A percentile compares a stretch with the other conserved stretches of the same genome.
Conservation (phyloP, 2,329 filamentous ascomycete genomes). For the Beauveria medogensis region DNA sequence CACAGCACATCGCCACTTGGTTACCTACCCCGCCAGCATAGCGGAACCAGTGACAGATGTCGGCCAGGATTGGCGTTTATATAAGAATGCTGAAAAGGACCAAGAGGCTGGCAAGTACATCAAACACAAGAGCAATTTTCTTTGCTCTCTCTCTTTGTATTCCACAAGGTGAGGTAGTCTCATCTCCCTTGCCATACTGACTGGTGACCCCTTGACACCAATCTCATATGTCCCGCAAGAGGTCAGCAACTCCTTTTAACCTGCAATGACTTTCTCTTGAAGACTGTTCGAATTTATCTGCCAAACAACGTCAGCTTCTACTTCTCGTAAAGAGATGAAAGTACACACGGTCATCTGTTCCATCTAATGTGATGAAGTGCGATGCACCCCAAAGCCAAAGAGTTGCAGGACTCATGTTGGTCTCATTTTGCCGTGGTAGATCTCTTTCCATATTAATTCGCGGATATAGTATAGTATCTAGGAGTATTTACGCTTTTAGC, state of each 20-base stretch:
- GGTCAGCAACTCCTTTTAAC: background rate
- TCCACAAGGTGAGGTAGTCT: too few relatives aligned
- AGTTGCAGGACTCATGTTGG: constrained; percentile 13
- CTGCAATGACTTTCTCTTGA: background rate
- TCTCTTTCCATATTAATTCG: constrained; percentile 12
- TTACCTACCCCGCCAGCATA: too few relatives aligned
- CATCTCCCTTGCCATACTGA: too few relatives aligned
- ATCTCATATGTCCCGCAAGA: background rate
- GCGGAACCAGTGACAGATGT: too few relatives aligned
- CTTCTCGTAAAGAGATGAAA: background rate
- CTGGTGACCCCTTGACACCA: too few relatives aligned
- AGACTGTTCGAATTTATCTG: background rate
- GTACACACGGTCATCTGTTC: constrained; percentile 14
- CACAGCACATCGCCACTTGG: too few relatives aligned
- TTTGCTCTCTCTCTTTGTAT: too few relatives aligned
- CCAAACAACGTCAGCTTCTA: background rate
- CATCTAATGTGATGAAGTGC: constrained; percentile 16
- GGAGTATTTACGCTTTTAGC: background rate
- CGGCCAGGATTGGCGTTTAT: too few relatives aligned
- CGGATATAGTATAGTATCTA: constrained; percentile 8
- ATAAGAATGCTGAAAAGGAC: too few relatives aligned
- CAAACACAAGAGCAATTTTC: too few relatives aligned
- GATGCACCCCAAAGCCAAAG: constrained; percentile 17
- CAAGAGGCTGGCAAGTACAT: too few relatives aligned
- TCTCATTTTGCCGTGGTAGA: constrained; percentile 11